Percentiles rank a stretch among this genome's conserved stretches.
phyloP scores from a whole-genome alignment of 2,329 filamentous ascomycete genomes.

The Myriosclerotinia curreyana region DNA sequence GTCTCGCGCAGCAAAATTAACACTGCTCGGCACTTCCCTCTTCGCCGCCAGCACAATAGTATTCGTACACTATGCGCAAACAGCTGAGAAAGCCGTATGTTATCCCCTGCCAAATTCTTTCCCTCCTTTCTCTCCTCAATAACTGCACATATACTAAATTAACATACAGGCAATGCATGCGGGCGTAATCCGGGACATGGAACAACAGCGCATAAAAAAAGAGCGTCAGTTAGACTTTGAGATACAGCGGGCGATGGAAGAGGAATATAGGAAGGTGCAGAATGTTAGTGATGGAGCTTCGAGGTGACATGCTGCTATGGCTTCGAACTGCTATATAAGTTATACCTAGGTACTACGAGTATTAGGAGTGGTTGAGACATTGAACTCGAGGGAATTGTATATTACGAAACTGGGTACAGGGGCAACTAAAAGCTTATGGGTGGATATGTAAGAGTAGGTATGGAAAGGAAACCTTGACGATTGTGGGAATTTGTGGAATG shows the following conservation, averaged over 20 bases:
- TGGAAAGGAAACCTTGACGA: not conserved
- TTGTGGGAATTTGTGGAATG: not conserved
- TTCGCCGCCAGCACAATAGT: conserved; percentile 73
- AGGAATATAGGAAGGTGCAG: conserved; percentile 87
- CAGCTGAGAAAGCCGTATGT: conserved; percentile 75
- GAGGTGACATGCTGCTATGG: conserved; percentile 15
- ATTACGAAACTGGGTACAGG: not conserved
- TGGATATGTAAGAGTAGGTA: conserved; percentile 10
- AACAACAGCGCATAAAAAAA: conserved; percentile 84
- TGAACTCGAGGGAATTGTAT: not conserved
- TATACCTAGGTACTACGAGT: not conserved
- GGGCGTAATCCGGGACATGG: conserved; percentile 90
- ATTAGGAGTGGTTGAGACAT: not conserved
- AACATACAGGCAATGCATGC: conserved; percentile 79
- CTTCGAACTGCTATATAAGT: not conserved
- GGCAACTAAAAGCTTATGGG: not conserved
- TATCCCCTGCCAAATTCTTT: not conserved
- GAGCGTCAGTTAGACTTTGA: conserved; percentile 95
- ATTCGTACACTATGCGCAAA: conserved; percentile 88
- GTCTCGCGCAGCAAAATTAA: conserved; percentile 88
- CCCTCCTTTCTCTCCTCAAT: not conserved
- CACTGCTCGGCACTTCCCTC: conserved; percentile 72
- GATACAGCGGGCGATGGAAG: conserved; percentile 78
- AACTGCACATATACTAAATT: not conserved
- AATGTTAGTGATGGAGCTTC: conserved; percentile 57